Evolutionary conservation across 805 yeast genomes (phyloP).

Genomic region (Wickerhamomyces mucosus): DNA sequence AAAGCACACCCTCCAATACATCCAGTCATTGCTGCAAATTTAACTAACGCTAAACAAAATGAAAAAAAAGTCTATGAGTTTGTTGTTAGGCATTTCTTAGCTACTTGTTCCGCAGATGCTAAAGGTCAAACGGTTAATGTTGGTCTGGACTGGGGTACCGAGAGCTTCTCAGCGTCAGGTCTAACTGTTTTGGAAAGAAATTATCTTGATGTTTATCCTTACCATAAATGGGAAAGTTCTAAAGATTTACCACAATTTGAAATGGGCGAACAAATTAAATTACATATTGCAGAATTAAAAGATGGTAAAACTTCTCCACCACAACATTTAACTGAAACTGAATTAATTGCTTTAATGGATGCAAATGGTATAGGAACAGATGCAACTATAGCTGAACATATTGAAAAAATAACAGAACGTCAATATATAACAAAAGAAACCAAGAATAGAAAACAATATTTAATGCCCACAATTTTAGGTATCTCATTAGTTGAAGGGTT

Average conservation of each 20-base stretch:
- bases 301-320: slow-evolving; percentile 83
- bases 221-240: slow-evolving; percentile 67
- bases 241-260: slow-evolving; percentile 54
- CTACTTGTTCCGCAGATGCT: slow-evolving; percentile 89
- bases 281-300: slow-evolving; percentile 48
- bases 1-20: slow-evolving; percentile 98
- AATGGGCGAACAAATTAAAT: slow-evolving; percentile 45
- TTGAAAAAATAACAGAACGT: slow-evolving; percentile 63
- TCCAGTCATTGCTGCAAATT: slow-evolving; percentile 51
- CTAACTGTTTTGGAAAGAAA: slow-evolving; percentile 63
- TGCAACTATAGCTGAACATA: slow-evolving; percentile 98
- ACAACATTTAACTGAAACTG: slow-evolving; percentile 78
- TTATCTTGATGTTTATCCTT: slow-evolving; percentile 72
- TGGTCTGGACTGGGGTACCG: slow-evolving; percentile 68
- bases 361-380: slow-evolving; percentile 97
- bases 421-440: slow-evolving; percentile 48
- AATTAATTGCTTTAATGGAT: slow-evolving; percentile 88
- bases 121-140: slow-evolving; percentile 61
- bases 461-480: slow-evolving; percentile 79
- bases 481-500: slow-evolving; percentile 84
- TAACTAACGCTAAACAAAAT: slow-evolving; percentile 24
- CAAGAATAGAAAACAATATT: slow-evolving; percentile 28
- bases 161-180: slow-evolving; percentile 66
- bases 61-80: slow-evolving; percentile 78
- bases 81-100: slow-evolving; percentile 76